These are phyloP conservation scores for Alectoria sarmentosa DNA, from an alignment of 495 filamentous ascomycete genomes.

Conservation along the genomic window DNA sequence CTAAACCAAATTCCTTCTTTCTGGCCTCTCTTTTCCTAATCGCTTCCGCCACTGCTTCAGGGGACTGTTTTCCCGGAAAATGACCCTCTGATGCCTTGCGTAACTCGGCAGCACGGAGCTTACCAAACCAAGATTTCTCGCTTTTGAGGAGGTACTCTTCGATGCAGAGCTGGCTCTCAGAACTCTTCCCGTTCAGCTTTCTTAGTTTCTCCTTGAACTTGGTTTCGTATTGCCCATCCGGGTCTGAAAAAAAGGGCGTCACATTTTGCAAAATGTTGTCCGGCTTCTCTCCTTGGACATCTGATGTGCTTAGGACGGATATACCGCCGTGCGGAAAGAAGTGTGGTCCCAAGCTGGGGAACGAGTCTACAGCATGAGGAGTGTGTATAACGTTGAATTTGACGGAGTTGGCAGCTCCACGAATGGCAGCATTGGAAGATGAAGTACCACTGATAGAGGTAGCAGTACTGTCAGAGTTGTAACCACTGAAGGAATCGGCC, in stretches of 20 bases:
- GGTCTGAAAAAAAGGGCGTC: conserved; percentile 62
- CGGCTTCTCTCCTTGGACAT: conserved; percentile 38
- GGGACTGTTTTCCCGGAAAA: too few species aligned
- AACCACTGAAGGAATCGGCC: background rate
- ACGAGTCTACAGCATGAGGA: background rate
- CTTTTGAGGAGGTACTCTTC: conserved; percentile 55
- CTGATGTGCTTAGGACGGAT: conserved; percentile 28
- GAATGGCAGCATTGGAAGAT: background rate
- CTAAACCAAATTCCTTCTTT: too few species aligned
- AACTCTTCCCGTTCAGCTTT: conserved; percentile 46
- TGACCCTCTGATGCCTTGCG: too few species aligned
- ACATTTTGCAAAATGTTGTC: conserved; percentile 56
- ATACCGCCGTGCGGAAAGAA: conserved; percentile 1
- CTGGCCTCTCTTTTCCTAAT: too few species aligned
- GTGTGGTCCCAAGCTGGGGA: background rate
- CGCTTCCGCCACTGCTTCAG: too few species aligned
- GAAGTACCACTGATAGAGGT: background rate
- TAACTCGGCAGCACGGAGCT: conserved; percentile 47
- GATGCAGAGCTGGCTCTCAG: conserved; percentile 50
- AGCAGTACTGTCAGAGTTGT: background rate
- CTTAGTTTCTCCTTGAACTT: conserved; percentile 49
- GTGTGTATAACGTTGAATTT: background rate
- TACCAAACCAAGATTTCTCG: conserved; percentile 58
- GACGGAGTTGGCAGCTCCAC: too few species aligned
- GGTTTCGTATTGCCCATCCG: conserved; percentile 47